Percentiles rank a stretch among this genome's conserved stretches.
Evolutionary conservation across 2,329 filamentous ascomycete genomes (phyloP).

Genomic region (Beauveria scarabaeidicola): DNA sequence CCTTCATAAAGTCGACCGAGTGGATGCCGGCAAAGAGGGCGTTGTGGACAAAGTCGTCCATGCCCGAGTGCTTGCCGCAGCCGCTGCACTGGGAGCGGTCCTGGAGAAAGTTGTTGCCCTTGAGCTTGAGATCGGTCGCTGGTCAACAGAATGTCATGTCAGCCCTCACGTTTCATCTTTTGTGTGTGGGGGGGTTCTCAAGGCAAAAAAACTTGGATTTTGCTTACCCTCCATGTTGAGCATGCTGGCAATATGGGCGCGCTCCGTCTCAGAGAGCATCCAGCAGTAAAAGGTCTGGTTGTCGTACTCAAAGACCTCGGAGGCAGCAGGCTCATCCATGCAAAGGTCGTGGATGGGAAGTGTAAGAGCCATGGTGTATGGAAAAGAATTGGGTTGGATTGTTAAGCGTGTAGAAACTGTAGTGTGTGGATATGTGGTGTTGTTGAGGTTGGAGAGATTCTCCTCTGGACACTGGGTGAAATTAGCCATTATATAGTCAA

Average conservation of each 20-base stretch:
- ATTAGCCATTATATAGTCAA: background rate
- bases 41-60: slow-evolving; percentile 10
- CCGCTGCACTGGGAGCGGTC: slow-evolving; percentile 5
- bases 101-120: background rate
- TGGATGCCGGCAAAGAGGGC: slow-evolving; percentile 7
- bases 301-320: background rate
- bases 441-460: background rate
- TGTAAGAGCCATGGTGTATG: background rate
- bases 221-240: background rate
- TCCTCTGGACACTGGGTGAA: background rate
- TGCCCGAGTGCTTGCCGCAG: slow-evolving; percentile 8
- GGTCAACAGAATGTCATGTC: background rate
- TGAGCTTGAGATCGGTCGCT: slow-evolving; percentile 4
- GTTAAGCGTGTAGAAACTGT: background rate
- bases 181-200: too few species aligned
- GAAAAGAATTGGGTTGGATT: background rate
- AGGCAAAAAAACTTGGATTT: too few species aligned
- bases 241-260: slow-evolving; percentile 7
- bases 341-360: background rate
- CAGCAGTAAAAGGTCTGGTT: background rate
- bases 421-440: background rate
- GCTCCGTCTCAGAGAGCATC: slow-evolving; percentile 1
- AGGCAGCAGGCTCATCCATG: slow-evolving; percentile 3
- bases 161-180: background rate
- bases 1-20: slow-evolving; percentile 8